A percentile compares a stretch with the other conserved stretches of the same genome.
These are phyloP conservation scores for Nicotiana knightiana DNA, from an alignment of 257 asterid species.

Conservation along the genomic window DNA sequence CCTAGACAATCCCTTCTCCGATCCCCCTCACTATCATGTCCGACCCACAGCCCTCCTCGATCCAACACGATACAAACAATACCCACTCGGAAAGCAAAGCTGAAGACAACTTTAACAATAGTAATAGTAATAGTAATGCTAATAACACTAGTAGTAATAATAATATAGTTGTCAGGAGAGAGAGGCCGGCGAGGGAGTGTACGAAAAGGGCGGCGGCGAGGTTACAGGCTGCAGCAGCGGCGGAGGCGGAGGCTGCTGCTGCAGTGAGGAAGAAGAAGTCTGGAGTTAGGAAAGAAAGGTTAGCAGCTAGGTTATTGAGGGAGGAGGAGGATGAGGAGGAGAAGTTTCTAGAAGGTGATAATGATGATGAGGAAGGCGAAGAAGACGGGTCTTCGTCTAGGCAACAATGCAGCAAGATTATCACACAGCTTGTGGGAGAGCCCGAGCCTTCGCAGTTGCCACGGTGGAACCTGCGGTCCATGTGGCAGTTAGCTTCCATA, in stretches of 20 bases:
- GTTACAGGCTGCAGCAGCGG: slow-evolving; percentile 81
- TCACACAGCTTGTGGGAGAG: slow-evolving; percentile 72
- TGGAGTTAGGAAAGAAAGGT: slow-evolving; percentile 43
- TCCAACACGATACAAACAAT: slow-evolving; percentile 31
- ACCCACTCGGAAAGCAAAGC: slow-evolving; percentile 21
- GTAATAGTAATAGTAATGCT: slow-evolving; percentile 16
- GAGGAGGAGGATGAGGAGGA: slow-evolving; percentile 66
- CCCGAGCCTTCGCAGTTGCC: slow-evolving; percentile 84
- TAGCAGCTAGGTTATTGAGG: slow-evolving; percentile 51
- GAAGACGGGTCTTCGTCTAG: slow-evolving; percentile 37
- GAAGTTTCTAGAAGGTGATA: slow-evolving; percentile 23
- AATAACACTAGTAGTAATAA: slow-evolving; percentile 27
- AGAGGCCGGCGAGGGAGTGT: slow-evolving; percentile 97
- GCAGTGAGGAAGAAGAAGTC: slow-evolving; percentile 57
- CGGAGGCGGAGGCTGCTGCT: slow-evolving; percentile 60
- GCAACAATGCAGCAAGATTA: slow-evolving; percentile 47
- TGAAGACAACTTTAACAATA: slow-evolving; percentile 21
- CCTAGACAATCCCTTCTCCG: slow-evolving; percentile 28
- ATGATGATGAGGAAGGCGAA: slow-evolving; percentile 33
- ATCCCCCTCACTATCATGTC: slow-evolving; percentile 32
- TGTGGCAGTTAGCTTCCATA: slow-evolving; percentile 98
- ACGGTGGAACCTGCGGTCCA: slow-evolving; percentile 76
- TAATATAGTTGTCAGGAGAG: slow-evolving; percentile 48
- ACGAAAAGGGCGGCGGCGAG: slow-evolving; percentile 85
- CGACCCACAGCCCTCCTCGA: slow-evolving; percentile 43